Evolutionary conservation across 805 yeast genomes (phyloP).

Genomic region (Sugiyamaella boreocaroliniensis): DNA sequence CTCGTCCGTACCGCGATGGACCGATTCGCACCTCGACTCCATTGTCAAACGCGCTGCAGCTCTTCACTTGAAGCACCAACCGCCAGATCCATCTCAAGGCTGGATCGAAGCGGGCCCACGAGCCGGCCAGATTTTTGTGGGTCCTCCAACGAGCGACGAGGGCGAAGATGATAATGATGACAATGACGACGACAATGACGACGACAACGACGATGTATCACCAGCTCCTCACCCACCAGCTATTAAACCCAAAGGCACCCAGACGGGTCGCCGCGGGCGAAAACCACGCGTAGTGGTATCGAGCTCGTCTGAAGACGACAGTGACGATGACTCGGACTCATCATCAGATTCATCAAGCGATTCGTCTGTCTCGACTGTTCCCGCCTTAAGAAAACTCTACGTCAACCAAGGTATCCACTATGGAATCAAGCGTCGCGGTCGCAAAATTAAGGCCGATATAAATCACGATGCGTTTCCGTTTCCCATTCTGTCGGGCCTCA

Average conservation of each 20-base stretch:
- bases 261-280: not conserved
- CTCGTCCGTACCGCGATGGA: not conserved
- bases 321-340: not conserved
- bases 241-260: not conserved
- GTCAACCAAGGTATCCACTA: slow-evolving; percentile 7
- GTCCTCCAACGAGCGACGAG: not conserved
- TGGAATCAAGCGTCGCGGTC: slow-evolving; percentile 1
- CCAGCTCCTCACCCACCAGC: not conserved
- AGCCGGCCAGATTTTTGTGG: not conserved
- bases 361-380: not conserved
- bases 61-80: not conserved
- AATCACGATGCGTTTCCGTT: slow-evolving; percentile 10
- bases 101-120: not conserved
- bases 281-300: not conserved
- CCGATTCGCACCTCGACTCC: not conserved
- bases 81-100: not conserved
- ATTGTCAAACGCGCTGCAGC: not conserved
- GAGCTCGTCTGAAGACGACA: not conserved
- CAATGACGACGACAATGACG: not conserved
- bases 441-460: slow-evolving; percentile 1
- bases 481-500: slow-evolving; percentile 12
- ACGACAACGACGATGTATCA: not conserved
- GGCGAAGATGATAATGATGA: slow-evolving; percentile 1
- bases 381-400: slow-evolving; percentile 4
- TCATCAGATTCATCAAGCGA: not conserved